Conservation (phyloP, 345 rosid genomes). For the Mangifera indica region DNA sequence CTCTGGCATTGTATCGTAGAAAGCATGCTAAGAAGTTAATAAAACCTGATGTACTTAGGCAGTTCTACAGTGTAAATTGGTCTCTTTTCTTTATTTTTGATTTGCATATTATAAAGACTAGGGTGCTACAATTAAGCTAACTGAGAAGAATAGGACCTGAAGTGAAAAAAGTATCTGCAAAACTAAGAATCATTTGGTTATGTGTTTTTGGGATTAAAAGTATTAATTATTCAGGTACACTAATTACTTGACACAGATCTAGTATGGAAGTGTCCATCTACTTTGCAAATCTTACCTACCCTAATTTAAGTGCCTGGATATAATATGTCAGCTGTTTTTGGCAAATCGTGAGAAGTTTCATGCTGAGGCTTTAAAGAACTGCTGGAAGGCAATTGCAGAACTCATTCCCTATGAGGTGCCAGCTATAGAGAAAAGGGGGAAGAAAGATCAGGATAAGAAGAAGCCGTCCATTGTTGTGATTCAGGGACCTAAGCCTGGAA, state of each 20-base stretch:
- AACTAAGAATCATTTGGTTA: not conserved
- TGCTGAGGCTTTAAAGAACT: constrained; percentile 63
- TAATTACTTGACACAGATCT: not conserved
- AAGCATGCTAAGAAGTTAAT: too few species aligned
- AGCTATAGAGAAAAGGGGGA: constrained; percentile 66
- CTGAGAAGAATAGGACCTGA: not conserved
- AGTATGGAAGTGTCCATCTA: not conserved
- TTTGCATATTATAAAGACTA: too few species aligned
- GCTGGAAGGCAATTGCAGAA: constrained; percentile 74
- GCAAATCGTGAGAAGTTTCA: constrained; percentile 71
- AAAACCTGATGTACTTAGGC: too few species aligned
- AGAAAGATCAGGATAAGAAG: constrained; percentile 57
- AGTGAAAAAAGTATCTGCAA: not conserved
- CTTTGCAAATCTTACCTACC: not conserved
- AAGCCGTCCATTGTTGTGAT: constrained; percentile 57
- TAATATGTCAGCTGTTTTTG: constrained; percentile 47
- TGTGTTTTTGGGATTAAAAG: not conserved
- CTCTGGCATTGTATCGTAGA: too few species aligned
- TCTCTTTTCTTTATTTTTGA: too few species aligned
- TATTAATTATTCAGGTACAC: not conserved
- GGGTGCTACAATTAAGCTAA: too few species aligned
- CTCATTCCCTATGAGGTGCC: constrained; percentile 79
- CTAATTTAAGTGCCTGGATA: not conserved
- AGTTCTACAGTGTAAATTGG: too few species aligned
- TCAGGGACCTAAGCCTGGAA: constrained; percentile 92